Percentiles rank a stretch among this genome's conserved stretches.
Conservation (phyloP, 208 protist species). For the Crithidia expoeki region DNA sequence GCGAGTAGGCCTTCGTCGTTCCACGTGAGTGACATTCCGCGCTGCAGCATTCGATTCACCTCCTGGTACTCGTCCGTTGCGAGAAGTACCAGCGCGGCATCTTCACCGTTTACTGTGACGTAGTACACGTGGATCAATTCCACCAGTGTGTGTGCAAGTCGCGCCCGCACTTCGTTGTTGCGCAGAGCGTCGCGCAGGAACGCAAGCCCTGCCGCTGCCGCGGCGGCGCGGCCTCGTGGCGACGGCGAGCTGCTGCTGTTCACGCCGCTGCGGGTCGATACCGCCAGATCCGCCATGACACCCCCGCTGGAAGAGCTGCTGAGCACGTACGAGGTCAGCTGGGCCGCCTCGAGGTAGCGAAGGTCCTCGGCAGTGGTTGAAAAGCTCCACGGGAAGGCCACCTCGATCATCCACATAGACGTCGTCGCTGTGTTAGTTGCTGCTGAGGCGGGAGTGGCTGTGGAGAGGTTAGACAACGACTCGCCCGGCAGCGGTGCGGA, state of each 20-base stretch:
- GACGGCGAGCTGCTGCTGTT: constrained; percentile 15
- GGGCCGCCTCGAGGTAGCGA: constrained; percentile 63
- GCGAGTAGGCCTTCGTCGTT: constrained; percentile 56
- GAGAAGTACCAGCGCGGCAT: constrained; percentile 76
- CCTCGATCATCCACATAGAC: constrained; percentile 40
- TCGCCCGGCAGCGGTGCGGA: neutral
- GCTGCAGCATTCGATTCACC: constrained; percentile 63
- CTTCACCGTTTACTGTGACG: constrained; percentile 69
- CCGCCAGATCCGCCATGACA: neutral
- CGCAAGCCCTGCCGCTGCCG: constrained; percentile 13
- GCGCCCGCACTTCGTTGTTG: constrained; percentile 64
- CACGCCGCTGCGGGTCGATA: constrained; percentile 5
- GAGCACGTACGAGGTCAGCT: constrained; percentile 30
- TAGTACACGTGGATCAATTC: constrained; percentile 79
- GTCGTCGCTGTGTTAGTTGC: neutral
- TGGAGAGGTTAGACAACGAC: neutral
- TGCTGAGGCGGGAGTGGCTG: neutral
- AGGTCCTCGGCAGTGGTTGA: constrained; percentile 60
- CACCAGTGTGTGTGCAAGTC: constrained; percentile 69
- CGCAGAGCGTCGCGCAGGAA: constrained; percentile 51
- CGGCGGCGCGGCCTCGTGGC: constrained; percentile 4
- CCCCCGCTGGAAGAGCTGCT: constrained; percentile 18
- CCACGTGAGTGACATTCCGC: constrained; percentile 69
- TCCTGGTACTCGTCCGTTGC: constrained; percentile 76
- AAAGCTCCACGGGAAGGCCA: constrained; percentile 52